Evolutionary conservation across 768 basidiomycete genomes (phyloP).

Genomic region (Calvatia gigantea): DNA sequence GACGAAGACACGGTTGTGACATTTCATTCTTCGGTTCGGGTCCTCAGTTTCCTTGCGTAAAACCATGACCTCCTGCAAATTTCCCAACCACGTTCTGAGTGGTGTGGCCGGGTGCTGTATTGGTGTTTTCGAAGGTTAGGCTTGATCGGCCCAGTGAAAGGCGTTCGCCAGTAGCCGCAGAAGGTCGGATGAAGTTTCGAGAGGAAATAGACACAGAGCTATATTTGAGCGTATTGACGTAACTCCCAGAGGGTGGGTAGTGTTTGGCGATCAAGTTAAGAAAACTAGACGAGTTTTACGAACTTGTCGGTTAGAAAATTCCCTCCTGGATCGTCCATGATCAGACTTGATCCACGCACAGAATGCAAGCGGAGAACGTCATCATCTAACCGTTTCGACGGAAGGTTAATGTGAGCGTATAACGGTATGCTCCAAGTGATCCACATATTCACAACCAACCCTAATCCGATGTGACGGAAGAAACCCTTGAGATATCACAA

Average conservation of each 20-base stretch:
- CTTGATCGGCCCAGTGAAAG: background rate
- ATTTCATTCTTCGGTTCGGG: background rate
- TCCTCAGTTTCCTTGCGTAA: background rate
- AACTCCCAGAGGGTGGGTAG: background rate
- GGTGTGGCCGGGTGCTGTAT: background rate
- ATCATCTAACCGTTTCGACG: background rate
- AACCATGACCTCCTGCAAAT: background rate
- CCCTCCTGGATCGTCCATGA: background rate
- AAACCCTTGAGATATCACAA: background rate
- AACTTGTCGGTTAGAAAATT: background rate
- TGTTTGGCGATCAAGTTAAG: slow-evolving; percentile 2
- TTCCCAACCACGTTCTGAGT: background rate
- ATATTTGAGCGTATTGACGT: slow-evolving; percentile 4
- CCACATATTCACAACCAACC: background rate
- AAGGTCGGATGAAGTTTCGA: background rate
- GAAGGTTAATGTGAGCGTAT: background rate
- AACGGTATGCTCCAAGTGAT: background rate
- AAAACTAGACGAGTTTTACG: background rate
- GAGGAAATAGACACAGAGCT: background rate
- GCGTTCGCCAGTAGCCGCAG: background rate
- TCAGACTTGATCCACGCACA: background rate
- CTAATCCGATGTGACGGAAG: background rate
- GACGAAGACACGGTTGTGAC: too few species aligned
- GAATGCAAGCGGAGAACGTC: slow-evolving; percentile 1
- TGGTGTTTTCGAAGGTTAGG: background rate